phyloP scores from a whole-genome alignment of 345 rosid genomes.

The Eutrema japonicum region DNA sequence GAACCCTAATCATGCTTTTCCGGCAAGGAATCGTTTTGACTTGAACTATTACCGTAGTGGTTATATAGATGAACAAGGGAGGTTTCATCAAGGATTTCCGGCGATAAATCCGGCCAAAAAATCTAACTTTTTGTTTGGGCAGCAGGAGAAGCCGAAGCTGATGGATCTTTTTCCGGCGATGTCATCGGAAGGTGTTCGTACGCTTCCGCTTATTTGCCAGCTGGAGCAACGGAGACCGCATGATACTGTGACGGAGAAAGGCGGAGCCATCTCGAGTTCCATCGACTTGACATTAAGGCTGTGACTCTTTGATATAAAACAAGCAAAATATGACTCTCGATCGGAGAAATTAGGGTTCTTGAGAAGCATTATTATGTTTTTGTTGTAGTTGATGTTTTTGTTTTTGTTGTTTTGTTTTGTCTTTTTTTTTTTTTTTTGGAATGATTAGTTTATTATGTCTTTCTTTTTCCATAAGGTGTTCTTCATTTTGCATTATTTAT shows the following conservation, averaged over 20 bases:
- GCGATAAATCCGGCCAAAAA: background rate
- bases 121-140: background rate
- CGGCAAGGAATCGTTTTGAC: background rate
- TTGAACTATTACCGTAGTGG: conserved; percentile 7
- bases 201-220: conserved; percentile 36
- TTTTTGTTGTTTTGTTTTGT: background rate
- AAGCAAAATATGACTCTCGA: background rate
- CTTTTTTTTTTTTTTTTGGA: background rate
- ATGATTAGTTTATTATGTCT: background rate
- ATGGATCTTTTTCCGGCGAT: conserved; percentile 14
- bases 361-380: background rate
- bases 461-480: background rate
- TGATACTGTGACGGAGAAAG: background rate
- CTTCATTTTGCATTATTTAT: background rate
- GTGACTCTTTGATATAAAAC: background rate
- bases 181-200: conserved; percentile 1
- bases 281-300: conserved; percentile 41
- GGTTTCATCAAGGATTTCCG: conserved; percentile 15
- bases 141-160: conserved; percentile 15
- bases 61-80: conserved; percentile 16
- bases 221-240: conserved; percentile 16
- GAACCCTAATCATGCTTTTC: background rate
- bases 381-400: conserved; percentile 1
- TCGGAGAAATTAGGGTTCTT: conserved; percentile 1
- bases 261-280: background rate